Base-by-base conservation (phyloP, 176 grass and related monocot species). In the Rhynchospora tenuis region DNA sequence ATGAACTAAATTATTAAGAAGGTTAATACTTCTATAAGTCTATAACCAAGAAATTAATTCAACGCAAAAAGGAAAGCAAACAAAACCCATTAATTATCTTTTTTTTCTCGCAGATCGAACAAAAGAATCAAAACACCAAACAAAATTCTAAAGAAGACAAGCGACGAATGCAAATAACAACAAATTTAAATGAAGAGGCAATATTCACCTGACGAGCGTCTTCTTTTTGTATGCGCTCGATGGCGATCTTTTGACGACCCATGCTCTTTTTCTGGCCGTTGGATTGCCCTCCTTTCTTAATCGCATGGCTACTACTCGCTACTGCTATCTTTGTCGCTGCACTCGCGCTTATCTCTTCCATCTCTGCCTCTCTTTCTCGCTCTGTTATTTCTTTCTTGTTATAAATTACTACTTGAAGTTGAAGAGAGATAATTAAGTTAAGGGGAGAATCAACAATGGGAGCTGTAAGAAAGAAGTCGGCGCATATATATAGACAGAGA, bases 171-270 rank as follows among this genome's bases (percentile, higher is more conserved):
- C 54, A 59, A 45, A 80, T 8, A 58, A 12, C 3, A 5, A 20
- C 16, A 80, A 75, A 54, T 43, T 9, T 44, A 69, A 7, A 42
- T 13, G 0, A 22, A 60, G 7, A 33, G 43, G 6, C 2, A 0
- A 59, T 43, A 46, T 38, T 38, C 33, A 82, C 79, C 63, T 94
- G 89, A 12, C 67, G 73, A 1, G 72, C 78, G 11, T 85, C 79
- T 22, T 20, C 10, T 23, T 75, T 84, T 28, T 70, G 19, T 65
- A 95, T 98, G 17, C 33, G 84, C 67, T 82, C 83, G 12, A 94
- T 94, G 54, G 89, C 78, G 64, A 94, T 94, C 89, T 94, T 98
- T 70, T 89, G 83, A 6, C 82, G 50, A n/a, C 89, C 91, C 84
- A 87, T 79, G 57, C 88, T 90, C 73, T 84, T 87, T 77, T 46